phyloP scores from a whole-genome alignment of 345 rosid species.

The Fremontodendron californicum region DNA sequence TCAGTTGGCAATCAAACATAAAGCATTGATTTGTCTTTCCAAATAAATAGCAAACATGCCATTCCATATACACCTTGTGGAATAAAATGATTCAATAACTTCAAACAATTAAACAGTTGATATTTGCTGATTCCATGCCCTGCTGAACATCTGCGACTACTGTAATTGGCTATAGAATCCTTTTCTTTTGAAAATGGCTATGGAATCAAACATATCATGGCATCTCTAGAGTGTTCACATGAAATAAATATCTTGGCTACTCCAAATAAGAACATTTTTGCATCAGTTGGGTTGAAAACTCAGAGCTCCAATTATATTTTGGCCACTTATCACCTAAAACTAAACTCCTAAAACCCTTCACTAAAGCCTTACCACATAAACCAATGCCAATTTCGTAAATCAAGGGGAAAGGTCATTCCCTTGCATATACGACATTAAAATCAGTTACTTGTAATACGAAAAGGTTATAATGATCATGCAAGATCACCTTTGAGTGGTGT shows the following conservation, averaged over 20 bases:
- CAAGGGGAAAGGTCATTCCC: neutral
- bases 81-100: neutral
- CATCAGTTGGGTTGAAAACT: neutral
- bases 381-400: neutral
- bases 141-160: neutral
- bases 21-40: neutral
- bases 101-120: neutral
- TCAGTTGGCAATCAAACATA: neutral
- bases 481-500: neutral
- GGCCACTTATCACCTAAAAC: neutral
- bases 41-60: neutral
- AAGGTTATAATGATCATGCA: neutral
- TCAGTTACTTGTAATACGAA: neutral
- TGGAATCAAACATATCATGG: neutral
- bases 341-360: constrained; percentile 1
- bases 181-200: neutral
- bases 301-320: neutral
- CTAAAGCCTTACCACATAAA: neutral
- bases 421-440: neutral
- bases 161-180: neutral
- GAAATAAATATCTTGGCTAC: neutral
- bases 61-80: neutral
- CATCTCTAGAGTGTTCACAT: neutral
- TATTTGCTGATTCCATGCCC: neutral
- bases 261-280: neutral